These are phyloP conservation scores for Boletus edulis DNA, from an alignment of 768 basidiomycete genomes.

Conservation along the genomic window DNA sequence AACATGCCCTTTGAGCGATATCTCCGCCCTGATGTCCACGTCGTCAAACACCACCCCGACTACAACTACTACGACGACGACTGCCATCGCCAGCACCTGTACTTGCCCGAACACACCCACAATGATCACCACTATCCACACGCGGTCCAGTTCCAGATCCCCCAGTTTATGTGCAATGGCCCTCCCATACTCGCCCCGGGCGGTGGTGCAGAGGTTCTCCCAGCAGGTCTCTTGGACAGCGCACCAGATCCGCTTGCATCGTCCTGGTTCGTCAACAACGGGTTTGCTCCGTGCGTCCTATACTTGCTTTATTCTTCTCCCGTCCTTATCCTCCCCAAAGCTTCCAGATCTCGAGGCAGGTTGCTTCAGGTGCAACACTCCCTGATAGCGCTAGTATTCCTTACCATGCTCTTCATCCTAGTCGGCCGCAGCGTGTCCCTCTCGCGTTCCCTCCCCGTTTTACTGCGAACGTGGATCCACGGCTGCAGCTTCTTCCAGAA, in stretches of 20 bases:
- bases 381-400: neutral
- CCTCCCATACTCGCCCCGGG: conserved; percentile 64
- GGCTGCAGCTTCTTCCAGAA: conserved; percentile 7
- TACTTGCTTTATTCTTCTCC: neutral
- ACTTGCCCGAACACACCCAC: no score
- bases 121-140: conserved; percentile 14
- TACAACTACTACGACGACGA: conserved; percentile 9
- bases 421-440: neutral
- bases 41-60: no score
- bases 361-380: neutral
- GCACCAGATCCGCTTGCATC: conserved; percentile 30
- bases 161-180: conserved; percentile 57
- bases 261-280: conserved; percentile 52
- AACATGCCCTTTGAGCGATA: conserved; percentile 45
- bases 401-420: neutral
- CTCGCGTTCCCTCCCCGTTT: neutral
- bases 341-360: conserved; percentile 24
- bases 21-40: conserved; percentile 26
- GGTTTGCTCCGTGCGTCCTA: conserved; percentile 34
- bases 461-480: neutral
- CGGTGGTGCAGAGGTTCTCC: conserved; percentile 74
- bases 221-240: conserved; percentile 38
- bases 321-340: conserved; percentile 19
- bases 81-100: conserved; percentile 3
- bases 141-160: conserved; percentile 56